Evolutionary conservation across 1,284 basidiomycete species (phyloP).

Genomic region (Apiotrichum laibachii): DNA sequence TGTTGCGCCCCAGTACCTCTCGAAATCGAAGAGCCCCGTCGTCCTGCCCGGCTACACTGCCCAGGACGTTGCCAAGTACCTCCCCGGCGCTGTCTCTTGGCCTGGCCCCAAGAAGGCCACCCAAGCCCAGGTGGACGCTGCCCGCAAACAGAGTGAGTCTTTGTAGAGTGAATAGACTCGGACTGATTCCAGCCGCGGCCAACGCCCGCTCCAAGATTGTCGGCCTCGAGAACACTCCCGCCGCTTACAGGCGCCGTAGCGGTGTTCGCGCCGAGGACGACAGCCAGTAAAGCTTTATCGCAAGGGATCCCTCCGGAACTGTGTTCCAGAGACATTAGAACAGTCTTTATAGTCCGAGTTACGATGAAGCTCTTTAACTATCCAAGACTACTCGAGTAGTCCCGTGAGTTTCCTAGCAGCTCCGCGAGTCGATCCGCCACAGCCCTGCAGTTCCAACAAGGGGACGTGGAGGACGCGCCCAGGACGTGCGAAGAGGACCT

Average conservation of each 20-base stretch:
- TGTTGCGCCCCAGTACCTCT: background rate
- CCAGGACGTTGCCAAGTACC: background rate
- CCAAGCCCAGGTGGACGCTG: background rate
- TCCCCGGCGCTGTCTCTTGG: background rate
- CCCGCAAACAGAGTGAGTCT: background rate
- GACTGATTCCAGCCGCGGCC: background rate
- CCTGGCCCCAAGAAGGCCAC: background rate
- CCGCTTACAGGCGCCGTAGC: background rate
- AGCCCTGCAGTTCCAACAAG: too few relatives aligned
- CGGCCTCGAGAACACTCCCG: background rate
- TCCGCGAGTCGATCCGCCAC: too few relatives aligned
- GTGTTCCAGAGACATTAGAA: too few relatives aligned
- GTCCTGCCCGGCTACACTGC: background rate
- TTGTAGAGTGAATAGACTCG: background rate
- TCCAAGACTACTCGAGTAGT: too few relatives aligned
- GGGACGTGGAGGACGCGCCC: too few relatives aligned
- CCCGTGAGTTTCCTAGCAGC: too few relatives aligned
- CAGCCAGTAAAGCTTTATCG: too few relatives aligned
- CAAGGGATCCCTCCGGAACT: too few relatives aligned
- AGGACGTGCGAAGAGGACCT: too few relatives aligned
- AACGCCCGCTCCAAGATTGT: background rate
- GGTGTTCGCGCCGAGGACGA: background rate
- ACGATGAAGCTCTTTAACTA: too few relatives aligned
- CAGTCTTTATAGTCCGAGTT: too few relatives aligned
- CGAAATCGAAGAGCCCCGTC: background rate